These are phyloP conservation scores for Aspergillus caelatus DNA, from an alignment of 2,329 filamentous ascomycete genomes.

Conservation along the genomic window DNA sequence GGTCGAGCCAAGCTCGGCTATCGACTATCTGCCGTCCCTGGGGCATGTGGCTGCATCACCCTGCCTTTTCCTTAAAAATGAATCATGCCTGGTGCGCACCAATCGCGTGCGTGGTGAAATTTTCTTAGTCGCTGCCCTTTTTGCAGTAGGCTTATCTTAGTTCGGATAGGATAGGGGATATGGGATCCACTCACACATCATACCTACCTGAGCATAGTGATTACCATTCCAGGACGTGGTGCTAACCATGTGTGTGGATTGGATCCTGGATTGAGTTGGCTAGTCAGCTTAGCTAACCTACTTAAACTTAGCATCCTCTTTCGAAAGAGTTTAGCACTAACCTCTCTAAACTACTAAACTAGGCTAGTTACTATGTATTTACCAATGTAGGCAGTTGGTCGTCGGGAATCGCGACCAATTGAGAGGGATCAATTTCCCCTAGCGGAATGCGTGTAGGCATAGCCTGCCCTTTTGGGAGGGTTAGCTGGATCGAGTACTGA, in stretches of 20 bases:
- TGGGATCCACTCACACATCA: background rate
- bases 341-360: background rate
- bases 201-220: background rate
- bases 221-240: background rate
- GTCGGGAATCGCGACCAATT: slow-evolving; percentile 8
- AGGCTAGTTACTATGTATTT: background rate
- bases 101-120: slow-evolving; percentile 3
- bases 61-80: slow-evolving; percentile 7
- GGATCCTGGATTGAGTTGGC: background rate
- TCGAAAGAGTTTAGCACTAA: background rate
- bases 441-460: slow-evolving; percentile 3
- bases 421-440: background rate
- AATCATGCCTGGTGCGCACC: slow-evolving; percentile 1
- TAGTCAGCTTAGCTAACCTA: background rate
- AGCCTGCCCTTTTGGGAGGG: background rate
- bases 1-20: slow-evolving; percentile 40
- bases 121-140: background rate
- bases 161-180: background rate
- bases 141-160: slow-evolving; percentile 3
- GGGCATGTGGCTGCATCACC: slow-evolving; percentile 17
- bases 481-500: background rate
- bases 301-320: background rate
- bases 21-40: slow-evolving; percentile 42
- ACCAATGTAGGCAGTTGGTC: background rate
- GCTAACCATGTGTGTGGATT: slow-evolving; percentile 10